phyloP scores from a whole-genome alignment of 495 filamentous ascomycete species.

The Hypoxylon lienhwacheense region DNA sequence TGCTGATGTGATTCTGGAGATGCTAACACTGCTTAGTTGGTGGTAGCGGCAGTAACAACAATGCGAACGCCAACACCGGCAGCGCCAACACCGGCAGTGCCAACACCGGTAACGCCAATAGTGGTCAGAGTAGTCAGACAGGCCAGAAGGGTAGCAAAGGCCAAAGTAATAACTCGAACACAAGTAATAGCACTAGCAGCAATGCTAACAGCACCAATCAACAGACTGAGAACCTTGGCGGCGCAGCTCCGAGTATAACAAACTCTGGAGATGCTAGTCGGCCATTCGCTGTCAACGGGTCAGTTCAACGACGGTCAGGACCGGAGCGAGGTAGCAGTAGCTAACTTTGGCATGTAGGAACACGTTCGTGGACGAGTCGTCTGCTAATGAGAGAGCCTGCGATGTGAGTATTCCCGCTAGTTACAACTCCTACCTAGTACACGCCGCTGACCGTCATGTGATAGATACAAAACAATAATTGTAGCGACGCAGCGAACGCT shows the following conservation, averaged over 20 bases:
- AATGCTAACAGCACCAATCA: slow-evolving; percentile 31
- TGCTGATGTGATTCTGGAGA: neutral
- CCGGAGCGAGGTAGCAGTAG: neutral
- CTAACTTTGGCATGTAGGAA: slow-evolving; percentile 34
- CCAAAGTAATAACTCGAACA: slow-evolving; percentile 30
- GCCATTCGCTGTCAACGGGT: slow-evolving; percentile 54
- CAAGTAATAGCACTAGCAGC: slow-evolving; percentile 15
- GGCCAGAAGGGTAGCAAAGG: slow-evolving; percentile 18
- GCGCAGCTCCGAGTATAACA: slow-evolving; percentile 38
- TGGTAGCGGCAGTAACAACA: slow-evolving; percentile 31
- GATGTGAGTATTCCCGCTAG: slow-evolving; percentile 18
- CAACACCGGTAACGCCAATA: slow-evolving; percentile 26
- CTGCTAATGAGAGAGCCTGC: slow-evolving; percentile 44
- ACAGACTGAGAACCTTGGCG: slow-evolving; percentile 43
- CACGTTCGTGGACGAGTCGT: slow-evolving; percentile 50
- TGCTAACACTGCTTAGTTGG: slow-evolving; percentile 33
- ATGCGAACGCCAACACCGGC: slow-evolving; percentile 26
- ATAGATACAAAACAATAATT: slow-evolving; percentile 57
- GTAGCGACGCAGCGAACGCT: slow-evolving; percentile 50
- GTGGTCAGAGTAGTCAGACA: slow-evolving; percentile 7
- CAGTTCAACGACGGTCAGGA: neutral
- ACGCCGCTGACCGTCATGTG: slow-evolving; percentile 21
- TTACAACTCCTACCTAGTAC: neutral
- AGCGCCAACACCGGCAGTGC: slow-evolving; percentile 26
- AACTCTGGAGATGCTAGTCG: slow-evolving; percentile 48